Evolutionary conservation across 345 rosid species (phyloP).

Genomic region (Camelina neglecta): DNA sequence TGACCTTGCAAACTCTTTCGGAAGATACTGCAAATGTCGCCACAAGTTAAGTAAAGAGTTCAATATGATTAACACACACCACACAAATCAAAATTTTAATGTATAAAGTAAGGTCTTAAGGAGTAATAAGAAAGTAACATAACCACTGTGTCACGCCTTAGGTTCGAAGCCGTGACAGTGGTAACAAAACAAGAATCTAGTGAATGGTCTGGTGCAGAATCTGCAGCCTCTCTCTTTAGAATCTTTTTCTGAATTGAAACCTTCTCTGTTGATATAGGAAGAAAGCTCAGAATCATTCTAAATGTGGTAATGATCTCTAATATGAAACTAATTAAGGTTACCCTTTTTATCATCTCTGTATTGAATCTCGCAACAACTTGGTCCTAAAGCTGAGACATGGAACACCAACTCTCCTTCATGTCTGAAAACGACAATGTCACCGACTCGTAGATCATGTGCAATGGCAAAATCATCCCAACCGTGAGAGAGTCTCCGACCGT

Average conservation of each 20-base stretch:
- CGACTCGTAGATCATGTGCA: slow-evolving; percentile 29
- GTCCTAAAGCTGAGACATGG: slow-evolving; percentile 36
- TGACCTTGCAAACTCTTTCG: background rate
- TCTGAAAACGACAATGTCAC: slow-evolving; percentile 40
- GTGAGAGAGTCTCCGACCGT: slow-evolving; percentile 22
- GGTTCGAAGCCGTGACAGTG: slow-evolving; percentile 19
- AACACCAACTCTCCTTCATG: slow-evolving; percentile 30
- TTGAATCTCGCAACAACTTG: slow-evolving; percentile 35
- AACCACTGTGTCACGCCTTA: slow-evolving; percentile 23
- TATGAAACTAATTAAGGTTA: slow-evolving; percentile 1
- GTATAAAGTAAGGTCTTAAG: background rate
- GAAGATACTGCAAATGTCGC: slow-evolving; percentile 27
- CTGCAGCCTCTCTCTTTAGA: slow-evolving; percentile 4
- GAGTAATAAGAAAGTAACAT: slow-evolving; percentile 21
- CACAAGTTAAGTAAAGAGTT: background rate
- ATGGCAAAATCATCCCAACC: slow-evolving; percentile 32
- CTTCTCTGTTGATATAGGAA: background rate
- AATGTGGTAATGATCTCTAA: background rate
- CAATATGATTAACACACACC: no score
- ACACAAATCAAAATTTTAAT: background rate
- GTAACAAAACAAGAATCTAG: slow-evolving; percentile 9
- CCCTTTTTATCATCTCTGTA: background rate
- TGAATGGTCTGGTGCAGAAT: background rate
- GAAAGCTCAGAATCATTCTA: background rate
- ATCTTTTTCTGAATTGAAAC: slow-evolving; percentile 13